phyloP scores from a whole-genome alignment of 2,329 filamentous ascomycete genomes.

The Colletotrichum sp. region DNA sequence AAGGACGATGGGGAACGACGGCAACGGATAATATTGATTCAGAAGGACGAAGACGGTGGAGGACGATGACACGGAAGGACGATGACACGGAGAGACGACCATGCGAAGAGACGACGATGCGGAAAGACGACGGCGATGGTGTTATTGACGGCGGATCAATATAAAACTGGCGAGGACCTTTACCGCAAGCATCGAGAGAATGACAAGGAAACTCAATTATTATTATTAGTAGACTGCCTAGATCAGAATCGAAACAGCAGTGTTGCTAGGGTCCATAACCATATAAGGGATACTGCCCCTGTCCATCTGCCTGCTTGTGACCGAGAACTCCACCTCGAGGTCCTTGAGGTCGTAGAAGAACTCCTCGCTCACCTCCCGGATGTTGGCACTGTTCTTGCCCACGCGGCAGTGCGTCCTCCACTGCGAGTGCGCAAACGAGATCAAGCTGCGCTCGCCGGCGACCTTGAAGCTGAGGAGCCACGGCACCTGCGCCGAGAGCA shows the following conservation, averaged over 20 bases:
- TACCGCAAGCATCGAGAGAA: background rate
- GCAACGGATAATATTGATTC: background rate
- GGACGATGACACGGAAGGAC: no score
- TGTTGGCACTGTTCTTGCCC: constrained; percentile 20
- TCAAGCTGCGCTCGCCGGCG: constrained; percentile 40
- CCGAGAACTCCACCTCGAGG: constrained; percentile 30
- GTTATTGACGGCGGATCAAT: background rate
- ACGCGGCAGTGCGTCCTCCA: constrained; percentile 32
- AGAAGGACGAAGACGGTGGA: background rate
- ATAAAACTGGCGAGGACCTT: background rate
- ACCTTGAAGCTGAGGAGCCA: constrained; percentile 49
- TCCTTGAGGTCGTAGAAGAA: constrained; percentile 31
- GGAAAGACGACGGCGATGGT: background rate
- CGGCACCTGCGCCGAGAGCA: constrained; percentile 48
- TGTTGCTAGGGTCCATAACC: constrained; percentile 40
- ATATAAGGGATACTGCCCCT: constrained; percentile 37
- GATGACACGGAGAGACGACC: no score
- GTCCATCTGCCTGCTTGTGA: constrained; percentile 36
- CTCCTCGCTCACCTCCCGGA: constrained; percentile 28
- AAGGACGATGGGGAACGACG: no score
- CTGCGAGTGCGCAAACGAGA: constrained; percentile 44
- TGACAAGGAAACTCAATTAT: background rate
- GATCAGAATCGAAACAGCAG: constrained; percentile 36
- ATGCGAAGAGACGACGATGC: background rate
- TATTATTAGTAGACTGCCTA: background rate